Percentiles rank a stretch among this genome's conserved stretches.
These are phyloP conservation scores for Aspergillus japonicus DNA, from an alignment of 2,329 filamentous ascomycete genomes.

Conservation along the genomic window DNA sequence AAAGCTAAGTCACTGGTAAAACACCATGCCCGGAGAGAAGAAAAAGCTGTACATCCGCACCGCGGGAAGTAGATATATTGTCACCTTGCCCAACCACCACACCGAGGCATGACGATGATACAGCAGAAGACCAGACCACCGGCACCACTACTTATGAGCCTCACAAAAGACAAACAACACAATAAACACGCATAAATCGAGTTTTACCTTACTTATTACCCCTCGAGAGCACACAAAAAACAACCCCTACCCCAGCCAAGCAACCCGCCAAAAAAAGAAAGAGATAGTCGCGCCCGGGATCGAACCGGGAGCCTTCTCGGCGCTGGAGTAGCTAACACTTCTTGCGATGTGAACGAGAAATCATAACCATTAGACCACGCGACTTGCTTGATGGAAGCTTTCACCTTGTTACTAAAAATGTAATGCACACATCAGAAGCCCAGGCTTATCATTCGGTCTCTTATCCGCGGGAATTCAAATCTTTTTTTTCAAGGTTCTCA, in stretches of 20 bases:
- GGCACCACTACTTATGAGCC: no score
- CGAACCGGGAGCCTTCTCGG: constrained; percentile 23
- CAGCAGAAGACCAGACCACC: no score
- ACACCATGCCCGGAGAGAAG: no score
- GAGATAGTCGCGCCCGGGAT: constrained; percentile 24
- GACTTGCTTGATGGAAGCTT: constrained; percentile 7
- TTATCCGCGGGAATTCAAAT: not conserved
- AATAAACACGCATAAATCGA: no score
- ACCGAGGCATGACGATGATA: no score
- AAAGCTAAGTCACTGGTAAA: no score
- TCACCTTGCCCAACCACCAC: no score
- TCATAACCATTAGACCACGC: constrained; percentile 27
- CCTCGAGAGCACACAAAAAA: no score
- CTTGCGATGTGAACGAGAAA: constrained; percentile 21
- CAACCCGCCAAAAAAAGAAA: not conserved
- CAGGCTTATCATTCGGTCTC: not conserved
- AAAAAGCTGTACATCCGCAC: no score
- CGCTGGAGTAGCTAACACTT: not conserved
- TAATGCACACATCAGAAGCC: not conserved
- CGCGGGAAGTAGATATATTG: no score
- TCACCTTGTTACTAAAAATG: accelerated
- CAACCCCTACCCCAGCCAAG: not conserved
- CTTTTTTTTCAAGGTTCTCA: not conserved
- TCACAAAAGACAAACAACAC: no score
- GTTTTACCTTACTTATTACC: no score